A percentile compares a stretch with the other conserved stretches of the same genome.
These are phyloP conservation scores for Discostella pseudostelligera DNA, from an alignment of 108 stramenopile genomes.

Conservation along the genomic window DNA sequence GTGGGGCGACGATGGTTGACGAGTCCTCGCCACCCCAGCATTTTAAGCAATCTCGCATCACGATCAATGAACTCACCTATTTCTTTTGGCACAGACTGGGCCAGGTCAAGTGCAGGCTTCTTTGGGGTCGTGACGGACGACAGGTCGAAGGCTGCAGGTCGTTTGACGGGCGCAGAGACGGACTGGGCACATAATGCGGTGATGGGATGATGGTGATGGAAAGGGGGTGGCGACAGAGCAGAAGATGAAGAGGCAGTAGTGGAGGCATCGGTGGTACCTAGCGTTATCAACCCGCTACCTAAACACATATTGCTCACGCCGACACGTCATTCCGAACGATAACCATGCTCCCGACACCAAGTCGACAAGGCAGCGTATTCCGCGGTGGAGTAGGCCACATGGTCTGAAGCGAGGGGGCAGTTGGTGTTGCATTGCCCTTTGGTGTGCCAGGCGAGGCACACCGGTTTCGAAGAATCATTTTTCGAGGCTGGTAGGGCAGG, in stretches of 20 bases:
- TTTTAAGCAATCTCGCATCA: not conserved
- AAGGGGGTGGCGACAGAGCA: not conserved
- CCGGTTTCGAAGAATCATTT: not conserved
- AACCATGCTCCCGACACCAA: slow-evolving; percentile 1
- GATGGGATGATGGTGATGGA: not conserved
- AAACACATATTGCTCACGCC: not conserved
- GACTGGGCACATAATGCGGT: not conserved
- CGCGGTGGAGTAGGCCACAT: not conserved
- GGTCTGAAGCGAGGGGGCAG: not conserved
- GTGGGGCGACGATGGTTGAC: not conserved
- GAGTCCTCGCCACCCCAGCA: not conserved
- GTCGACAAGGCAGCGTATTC: not conserved
- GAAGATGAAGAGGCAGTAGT: not conserved
- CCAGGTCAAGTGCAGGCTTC: not conserved
- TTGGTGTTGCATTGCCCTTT: slow-evolving; percentile 10
- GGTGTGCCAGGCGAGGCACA: slow-evolving; percentile 9
- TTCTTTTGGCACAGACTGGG: slow-evolving; percentile 3
- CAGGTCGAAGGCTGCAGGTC: not conserved
- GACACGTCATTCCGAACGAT: not conserved
- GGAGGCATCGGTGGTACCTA: not conserved
- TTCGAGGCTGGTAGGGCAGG: not conserved
- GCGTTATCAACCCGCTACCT: not conserved
- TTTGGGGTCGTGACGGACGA: not conserved
- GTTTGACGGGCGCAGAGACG: not conserved
- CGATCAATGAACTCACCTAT: slow-evolving; percentile 5